Percentiles rank a stretch among this genome's conserved stretches.
Evolutionary conservation across 106 monocot genomes (phyloP).

Genomic region (Phalaenopsis equestris): DNA sequence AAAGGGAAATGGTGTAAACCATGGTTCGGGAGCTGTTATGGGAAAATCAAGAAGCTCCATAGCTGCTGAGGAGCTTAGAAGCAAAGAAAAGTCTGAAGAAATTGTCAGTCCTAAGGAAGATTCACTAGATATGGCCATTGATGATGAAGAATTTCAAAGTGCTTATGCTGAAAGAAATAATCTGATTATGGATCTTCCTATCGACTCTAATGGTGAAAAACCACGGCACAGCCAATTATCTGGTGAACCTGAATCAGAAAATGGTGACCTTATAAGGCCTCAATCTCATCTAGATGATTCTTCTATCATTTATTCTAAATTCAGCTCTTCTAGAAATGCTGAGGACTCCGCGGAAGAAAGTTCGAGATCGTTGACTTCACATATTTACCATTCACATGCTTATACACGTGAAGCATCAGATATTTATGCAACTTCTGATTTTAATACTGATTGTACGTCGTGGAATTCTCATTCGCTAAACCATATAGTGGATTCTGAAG

Average conservation of each 20-base stretch:
- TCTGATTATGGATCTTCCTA: slow-evolving; percentile 27
- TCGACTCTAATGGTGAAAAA: slow-evolving; percentile 45
- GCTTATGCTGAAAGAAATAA: slow-evolving; percentile 29
- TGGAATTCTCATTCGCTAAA: slow-evolving; percentile 53
- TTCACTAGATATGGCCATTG: slow-evolving; percentile 25
- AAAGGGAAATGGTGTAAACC: slow-evolving; percentile 37
- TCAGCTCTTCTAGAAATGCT: slow-evolving; percentile 18
- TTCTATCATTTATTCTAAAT: slow-evolving; percentile 17
- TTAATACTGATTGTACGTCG: slow-evolving; percentile 44
- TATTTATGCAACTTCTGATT: slow-evolving; percentile 56
- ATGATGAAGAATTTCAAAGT: slow-evolving; percentile 38
- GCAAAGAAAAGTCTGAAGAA: slow-evolving; percentile 30
- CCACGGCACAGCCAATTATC: slow-evolving; percentile 23
- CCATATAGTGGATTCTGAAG: slow-evolving; percentile 48
- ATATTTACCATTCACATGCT: slow-evolving; percentile 35
- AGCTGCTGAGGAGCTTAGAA: slow-evolving; percentile 16
- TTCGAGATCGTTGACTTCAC: slow-evolving; percentile 57
- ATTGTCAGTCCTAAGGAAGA: slow-evolving; percentile 26
- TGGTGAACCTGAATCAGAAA: slow-evolving; percentile 43
- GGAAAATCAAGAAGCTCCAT: slow-evolving; percentile 16
- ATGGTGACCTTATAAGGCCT: slow-evolving; percentile 28
- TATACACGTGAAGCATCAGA: slow-evolving; percentile 67
- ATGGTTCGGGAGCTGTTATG: slow-evolving; percentile 18
- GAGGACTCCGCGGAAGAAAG: slow-evolving; percentile 52
- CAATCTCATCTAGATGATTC: slow-evolving; percentile 27